A percentile compares a stretch with the other conserved stretches of the same genome.
Conservation (phyloP, 345 rosid genomes). For the Gossypium arboreum region DNA sequence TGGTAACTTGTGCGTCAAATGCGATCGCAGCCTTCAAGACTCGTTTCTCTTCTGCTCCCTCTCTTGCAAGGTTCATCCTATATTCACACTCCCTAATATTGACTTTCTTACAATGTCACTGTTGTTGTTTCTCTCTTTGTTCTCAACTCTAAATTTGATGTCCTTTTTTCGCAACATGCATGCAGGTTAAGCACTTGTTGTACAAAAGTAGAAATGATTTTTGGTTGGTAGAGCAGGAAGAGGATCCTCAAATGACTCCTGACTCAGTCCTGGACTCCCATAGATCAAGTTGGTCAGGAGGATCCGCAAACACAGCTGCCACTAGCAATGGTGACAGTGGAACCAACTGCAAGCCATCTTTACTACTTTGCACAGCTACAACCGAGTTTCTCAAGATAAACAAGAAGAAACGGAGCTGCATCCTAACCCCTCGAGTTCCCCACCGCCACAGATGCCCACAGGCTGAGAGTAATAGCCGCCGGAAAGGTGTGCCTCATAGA, state of each 20-base stretch:
- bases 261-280: constrained; percentile 6
- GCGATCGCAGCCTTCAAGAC: constrained; percentile 46
- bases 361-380: constrained; percentile 26
- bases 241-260: constrained; percentile 11
- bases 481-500: constrained; percentile 55
- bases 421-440: constrained; percentile 19
- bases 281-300: constrained; percentile 1
- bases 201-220: neutral
- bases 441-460: constrained; percentile 17
- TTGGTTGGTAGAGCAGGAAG: constrained; percentile 12
- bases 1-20: constrained; percentile 46
- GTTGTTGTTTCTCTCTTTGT: neutral
- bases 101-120: neutral
- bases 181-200: constrained; percentile 19
- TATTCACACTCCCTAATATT: too few relatives aligned
- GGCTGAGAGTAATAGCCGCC: constrained; percentile 32
- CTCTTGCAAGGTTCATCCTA: constrained; percentile 29
- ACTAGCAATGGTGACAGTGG: constrained; percentile 20
- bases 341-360: constrained; percentile 11
- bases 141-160: neutral
- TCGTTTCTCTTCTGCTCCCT: constrained; percentile 27
- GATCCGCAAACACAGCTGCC: constrained; percentile 15
- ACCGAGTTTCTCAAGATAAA: constrained; percentile 16
- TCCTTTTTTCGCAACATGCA: neutral
- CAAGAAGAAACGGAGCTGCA: constrained; percentile 26